A percentile compares a stretch with the other conserved stretches of the same genome.
These are phyloP conservation scores for Leishmania mexicana DNA, from an alignment of 208 protist species.

Conservation along the genomic window DNA sequence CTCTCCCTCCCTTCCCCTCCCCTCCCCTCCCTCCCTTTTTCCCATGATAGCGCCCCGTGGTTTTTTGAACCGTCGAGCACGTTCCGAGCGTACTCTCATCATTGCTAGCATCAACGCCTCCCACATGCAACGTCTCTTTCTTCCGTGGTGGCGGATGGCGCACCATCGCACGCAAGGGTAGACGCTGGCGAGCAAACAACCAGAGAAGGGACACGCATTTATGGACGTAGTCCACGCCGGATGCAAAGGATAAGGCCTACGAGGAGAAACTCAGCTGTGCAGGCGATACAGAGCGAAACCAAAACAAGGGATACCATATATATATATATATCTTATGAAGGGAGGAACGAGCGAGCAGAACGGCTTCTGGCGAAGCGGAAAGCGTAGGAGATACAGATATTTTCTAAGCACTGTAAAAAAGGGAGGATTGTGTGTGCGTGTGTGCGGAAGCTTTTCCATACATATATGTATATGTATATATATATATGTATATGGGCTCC, in stretches of 20 bases:
- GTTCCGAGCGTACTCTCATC: neutral
- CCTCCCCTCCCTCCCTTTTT: too few relatives aligned
- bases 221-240: neutral
- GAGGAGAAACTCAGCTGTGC: neutral
- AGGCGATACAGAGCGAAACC: neutral
- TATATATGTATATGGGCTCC: neutral
- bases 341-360: too few relatives aligned
- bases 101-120: neutral
- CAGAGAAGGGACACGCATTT: neutral
- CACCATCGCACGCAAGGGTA: neutral
- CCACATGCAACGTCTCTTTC: neutral
- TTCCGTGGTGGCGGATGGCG: neutral
- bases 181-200: too few relatives aligned
- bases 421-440: neutral
- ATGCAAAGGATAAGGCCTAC: neutral
- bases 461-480: neutral
- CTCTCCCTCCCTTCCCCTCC: neutral
- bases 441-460: neutral
- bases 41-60: neutral
- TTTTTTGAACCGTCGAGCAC: neutral
- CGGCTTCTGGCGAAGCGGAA: neutral
- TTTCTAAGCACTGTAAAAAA: neutral
- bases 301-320: too few relatives aligned
- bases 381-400: neutral
- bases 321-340: too few relatives aligned